Base-by-base conservation (phyloP, 495 filamentous ascomycete species). In the Evernia prunastri region DNA sequence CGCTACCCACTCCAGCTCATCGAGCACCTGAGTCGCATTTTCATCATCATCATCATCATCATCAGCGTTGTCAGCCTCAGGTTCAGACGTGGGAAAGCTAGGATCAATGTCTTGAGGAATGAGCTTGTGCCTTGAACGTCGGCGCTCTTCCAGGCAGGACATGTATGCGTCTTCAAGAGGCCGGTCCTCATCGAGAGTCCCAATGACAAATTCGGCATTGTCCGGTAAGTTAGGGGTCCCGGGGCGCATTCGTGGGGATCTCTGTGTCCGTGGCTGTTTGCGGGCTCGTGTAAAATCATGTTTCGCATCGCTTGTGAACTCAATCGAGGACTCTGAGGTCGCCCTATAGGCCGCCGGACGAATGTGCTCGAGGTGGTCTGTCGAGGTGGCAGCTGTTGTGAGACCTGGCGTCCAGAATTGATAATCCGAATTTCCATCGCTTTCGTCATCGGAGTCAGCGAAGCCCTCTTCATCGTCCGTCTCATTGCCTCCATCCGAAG, bases 31-130 rank as follows among this genome's bases (percentile, higher is more conserved):
- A 17, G 74, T 74, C 45, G 79, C 80, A 13, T 83, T 80, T 17
- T 77, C 75, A 45, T 84, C 78, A n/a, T 80, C 77, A 31, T 89
- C 84, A 12, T 92, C 82, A 49, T 79, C 79, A 39, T 83, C 85
- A 39, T 89, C 88, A 63, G 94, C 88, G 65, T 96, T 92, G 0
- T 89, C 88, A 63, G 94, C 88, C 66, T 96, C 93, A 0, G 87
- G 88, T 66, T 97, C 94, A 2, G 92, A 96, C 11, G 91, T 91
- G 0, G 94, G 94, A 71, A 97, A 97, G 72, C 90, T 96, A 13
- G 94, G 94, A 71, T 98, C 94, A 65, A 98, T 97, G 68, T 98
- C 95, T 68, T 97, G 94, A 49, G 94, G 92, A 33, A 90, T 89
- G 35, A 79, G 69, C 62, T 86, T 83, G 63, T 89, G 89, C 75